Percentiles rank a stretch among this genome's conserved stretches.
Evolutionary conservation across 129 eudicot species (phyloP).

Genomic region (Flaveria brownii): DNA sequence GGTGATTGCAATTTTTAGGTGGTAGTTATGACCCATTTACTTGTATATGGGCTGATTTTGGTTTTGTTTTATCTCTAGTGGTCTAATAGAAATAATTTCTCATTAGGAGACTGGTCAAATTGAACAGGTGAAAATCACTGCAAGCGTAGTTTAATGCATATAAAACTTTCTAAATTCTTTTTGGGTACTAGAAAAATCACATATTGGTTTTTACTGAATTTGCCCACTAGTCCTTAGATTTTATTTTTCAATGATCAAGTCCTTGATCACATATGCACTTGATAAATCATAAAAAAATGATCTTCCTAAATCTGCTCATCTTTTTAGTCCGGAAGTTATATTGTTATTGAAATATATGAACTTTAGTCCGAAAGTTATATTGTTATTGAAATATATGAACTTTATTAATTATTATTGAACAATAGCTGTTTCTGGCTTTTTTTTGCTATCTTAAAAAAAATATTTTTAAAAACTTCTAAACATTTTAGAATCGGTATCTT

Average conservation of each 20-base stretch:
- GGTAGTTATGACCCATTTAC: background rate
- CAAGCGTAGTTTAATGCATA: background rate
- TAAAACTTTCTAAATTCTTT: background rate
- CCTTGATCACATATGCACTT: background rate
- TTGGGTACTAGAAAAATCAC: background rate
- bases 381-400: background rate
- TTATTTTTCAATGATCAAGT: background rate
- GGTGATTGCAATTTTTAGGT: constrained; percentile 40
- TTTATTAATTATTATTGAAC: background rate
- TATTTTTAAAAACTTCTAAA: background rate
- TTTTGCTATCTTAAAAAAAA: background rate
- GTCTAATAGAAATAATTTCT: background rate
- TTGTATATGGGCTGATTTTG: background rate
- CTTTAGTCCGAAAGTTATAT: background rate
- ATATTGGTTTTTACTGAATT: background rate
- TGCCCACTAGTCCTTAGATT: background rate
- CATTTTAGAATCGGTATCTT: constrained; percentile 8
- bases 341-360: background rate
- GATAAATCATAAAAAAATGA: background rate
- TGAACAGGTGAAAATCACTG: background rate
- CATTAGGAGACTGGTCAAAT: background rate
- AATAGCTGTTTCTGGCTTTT: background rate
- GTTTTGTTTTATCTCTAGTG: constrained; percentile 7
- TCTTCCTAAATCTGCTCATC: background rate
- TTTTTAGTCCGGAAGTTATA: background rate